Conservation (phyloP, 2,329 filamentous ascomycete species). For the Alternaria ethzedia region DNA sequence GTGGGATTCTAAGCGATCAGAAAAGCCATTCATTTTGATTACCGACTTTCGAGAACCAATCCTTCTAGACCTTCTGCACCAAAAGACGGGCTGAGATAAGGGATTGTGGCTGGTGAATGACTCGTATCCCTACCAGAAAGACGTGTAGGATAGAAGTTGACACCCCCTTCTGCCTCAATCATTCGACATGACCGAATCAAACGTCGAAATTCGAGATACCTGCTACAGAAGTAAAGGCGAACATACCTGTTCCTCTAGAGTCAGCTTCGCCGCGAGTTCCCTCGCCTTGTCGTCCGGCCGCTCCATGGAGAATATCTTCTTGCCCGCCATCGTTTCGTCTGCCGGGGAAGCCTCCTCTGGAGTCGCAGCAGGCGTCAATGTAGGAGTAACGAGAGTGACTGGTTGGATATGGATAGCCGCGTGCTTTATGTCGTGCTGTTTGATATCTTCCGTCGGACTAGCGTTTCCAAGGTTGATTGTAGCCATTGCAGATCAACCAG, state of each 20-base stretch:
- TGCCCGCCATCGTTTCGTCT: constrained; percentile 40
- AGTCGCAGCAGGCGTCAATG: constrained; percentile 37
- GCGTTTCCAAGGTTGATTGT: constrained; percentile 38
- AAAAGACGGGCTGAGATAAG: neutral
- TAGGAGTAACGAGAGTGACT: constrained; percentile 31
- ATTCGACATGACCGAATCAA: neutral
- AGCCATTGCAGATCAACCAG: constrained; percentile 37
- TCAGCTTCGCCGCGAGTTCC: constrained; percentile 45
- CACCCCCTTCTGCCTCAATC: neutral
- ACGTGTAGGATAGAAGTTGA: neutral
- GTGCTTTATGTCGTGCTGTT: constrained; percentile 42
- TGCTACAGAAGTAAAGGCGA: constrained; percentile 5
- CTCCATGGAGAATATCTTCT: constrained; percentile 41
- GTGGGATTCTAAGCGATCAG: constrained; percentile 9
- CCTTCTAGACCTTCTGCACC: neutral
- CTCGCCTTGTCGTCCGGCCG: constrained; percentile 43
- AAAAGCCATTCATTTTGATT: neutral
- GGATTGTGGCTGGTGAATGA: neutral
- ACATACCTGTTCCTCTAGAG: constrained; percentile 50
- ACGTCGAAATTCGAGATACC: constrained; percentile 5
- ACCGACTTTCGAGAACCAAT: constrained; percentile 2
- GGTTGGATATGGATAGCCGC: constrained; percentile 39
- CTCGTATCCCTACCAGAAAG: neutral
- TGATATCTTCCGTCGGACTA: constrained; percentile 34
- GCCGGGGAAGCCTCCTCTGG: constrained; percentile 34